Conservation (phyloP, 2,329 filamentous ascomycete species). For the Thielaviopsis punctulata region DNA sequence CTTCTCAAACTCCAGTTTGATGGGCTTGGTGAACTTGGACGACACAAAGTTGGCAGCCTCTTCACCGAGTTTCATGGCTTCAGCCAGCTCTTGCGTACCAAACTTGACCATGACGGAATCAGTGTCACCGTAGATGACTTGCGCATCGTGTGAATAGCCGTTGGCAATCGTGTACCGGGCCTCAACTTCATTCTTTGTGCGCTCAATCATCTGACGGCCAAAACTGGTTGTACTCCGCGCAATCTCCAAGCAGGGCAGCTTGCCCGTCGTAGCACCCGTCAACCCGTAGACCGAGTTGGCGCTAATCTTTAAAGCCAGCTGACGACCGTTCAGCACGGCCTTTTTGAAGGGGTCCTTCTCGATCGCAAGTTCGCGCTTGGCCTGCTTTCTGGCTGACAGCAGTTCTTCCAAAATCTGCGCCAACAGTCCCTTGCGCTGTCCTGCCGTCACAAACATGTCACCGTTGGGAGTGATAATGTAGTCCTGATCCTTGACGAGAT, state of each 20-base stretch:
- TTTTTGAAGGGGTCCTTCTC: slow-evolving; percentile 97
- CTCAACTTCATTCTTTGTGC: slow-evolving; percentile 92
- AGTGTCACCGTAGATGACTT: slow-evolving; percentile 97
- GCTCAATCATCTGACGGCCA: slow-evolving; percentile 97
- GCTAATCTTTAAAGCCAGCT: slow-evolving; percentile 87
- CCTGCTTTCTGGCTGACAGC: slow-evolving; percentile 78
- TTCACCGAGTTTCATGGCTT: slow-evolving; percentile 89
- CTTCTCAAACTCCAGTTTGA: slow-evolving; percentile 98
- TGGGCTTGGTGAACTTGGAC: slow-evolving; percentile 82
- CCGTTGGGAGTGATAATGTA: slow-evolving; percentile 94
- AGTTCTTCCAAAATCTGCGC: slow-evolving; percentile 93
- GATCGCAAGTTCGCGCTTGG: slow-evolving; percentile 72
- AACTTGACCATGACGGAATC: slow-evolving; percentile 99
- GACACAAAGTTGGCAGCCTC: slow-evolving; percentile 83
- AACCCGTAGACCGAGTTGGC: slow-evolving; percentile 97
- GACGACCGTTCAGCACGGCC: slow-evolving; percentile 91
- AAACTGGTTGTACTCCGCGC: slow-evolving; percentile 95
- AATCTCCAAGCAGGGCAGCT: slow-evolving; percentile 85
- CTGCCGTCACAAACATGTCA: slow-evolving; percentile 77
- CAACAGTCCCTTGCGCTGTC: slow-evolving; percentile 78
- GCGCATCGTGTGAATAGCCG: slow-evolving; percentile 82
- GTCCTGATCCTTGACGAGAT: slow-evolving; percentile 73
- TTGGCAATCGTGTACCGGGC: slow-evolving; percentile 79
- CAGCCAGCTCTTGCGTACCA: slow-evolving; percentile 67
- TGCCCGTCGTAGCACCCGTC: slow-evolving; percentile 89